These are phyloP conservation scores for Grosmannia huntii DNA, from an alignment of 2,329 filamentous ascomycete species.

Conservation along the genomic window DNA sequence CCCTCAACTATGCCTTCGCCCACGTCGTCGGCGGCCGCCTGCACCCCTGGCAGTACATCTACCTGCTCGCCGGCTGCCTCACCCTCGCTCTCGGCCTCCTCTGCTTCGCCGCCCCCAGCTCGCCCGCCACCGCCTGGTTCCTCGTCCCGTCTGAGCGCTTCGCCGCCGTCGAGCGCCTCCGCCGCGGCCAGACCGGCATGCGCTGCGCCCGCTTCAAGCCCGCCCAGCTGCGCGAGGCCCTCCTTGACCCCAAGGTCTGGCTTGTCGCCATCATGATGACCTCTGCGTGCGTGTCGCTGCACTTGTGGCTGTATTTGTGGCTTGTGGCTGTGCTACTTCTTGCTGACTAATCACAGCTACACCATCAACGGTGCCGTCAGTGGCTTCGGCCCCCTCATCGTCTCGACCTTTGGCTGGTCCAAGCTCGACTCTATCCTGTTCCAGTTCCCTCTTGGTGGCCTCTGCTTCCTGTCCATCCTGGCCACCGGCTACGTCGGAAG, in stretches of 20 bases:
- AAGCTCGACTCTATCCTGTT: slow-evolving; percentile 54
- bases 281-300: slow-evolving; percentile 30
- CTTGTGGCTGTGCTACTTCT: background rate
- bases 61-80: slow-evolving; percentile 49
- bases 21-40: slow-evolving; percentile 43
- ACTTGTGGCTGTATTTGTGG: background rate
- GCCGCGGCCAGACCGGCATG: slow-evolving; percentile 50
- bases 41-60: slow-evolving; percentile 58
- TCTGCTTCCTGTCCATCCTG: slow-evolving; percentile 56
- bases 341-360: slow-evolving; percentile 27
- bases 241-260: slow-evolving; percentile 49
- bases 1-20: slow-evolving; percentile 54
- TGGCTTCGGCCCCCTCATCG: slow-evolving; percentile 59
- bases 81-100: slow-evolving; percentile 52
- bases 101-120: slow-evolving; percentile 48
- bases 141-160: slow-evolving; percentile 48
- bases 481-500: slow-evolving; percentile 52
- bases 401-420: slow-evolving; percentile 56
- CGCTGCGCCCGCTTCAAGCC: slow-evolving; percentile 47
- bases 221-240: slow-evolving; percentile 43
- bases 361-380: slow-evolving; percentile 60
- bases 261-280: slow-evolving; percentile 56
- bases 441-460: slow-evolving; percentile 59
- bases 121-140: slow-evolving; percentile 57
- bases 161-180: slow-evolving; percentile 50